These are phyloP conservation scores for Diplodia scrobiculata DNA, from an alignment of 2,329 filamentous ascomycete species.

Conservation along the genomic window DNA sequence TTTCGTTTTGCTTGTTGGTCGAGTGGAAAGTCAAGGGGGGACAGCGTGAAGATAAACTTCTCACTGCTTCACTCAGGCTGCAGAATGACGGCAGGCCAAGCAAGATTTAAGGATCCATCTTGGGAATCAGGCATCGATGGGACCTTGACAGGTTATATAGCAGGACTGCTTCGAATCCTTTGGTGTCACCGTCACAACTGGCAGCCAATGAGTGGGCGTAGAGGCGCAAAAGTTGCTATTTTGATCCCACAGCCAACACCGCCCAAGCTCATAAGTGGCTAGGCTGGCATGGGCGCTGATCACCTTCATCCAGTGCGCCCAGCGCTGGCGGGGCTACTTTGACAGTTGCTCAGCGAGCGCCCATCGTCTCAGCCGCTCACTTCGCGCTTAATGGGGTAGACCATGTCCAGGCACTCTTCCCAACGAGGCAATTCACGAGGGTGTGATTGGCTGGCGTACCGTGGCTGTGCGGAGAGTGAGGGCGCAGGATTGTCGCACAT, in stretches of 20 bases:
- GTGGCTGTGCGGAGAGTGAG: slow-evolving; percentile 6
- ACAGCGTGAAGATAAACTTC: not conserved
- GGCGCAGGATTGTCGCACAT: not conserved
- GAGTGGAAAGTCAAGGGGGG: not conserved
- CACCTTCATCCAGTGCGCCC: not conserved
- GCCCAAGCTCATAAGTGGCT: not conserved
- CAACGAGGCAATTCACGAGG: not conserved
- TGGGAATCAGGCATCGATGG: slow-evolving; percentile 1
- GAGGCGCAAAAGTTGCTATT: not conserved
- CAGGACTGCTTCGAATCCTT: not conserved
- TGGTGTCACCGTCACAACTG: not conserved
- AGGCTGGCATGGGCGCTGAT: not conserved
- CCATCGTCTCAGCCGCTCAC: not conserved
- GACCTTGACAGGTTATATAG: not conserved
- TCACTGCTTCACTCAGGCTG: not conserved
- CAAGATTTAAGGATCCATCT: not conserved
- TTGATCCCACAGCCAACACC: not conserved
- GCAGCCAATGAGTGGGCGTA: not conserved
- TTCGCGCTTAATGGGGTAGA: not conserved
- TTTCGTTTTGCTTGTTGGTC: not conserved
- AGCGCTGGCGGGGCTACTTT: not conserved
- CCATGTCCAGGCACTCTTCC: not conserved
- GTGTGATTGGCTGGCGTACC: not conserved
- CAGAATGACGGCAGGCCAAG: slow-evolving; percentile 9
- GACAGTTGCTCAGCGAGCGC: not conserved